phyloP scores from a whole-genome alignment of 2,329 filamentous ascomycete genomes.

The Talaromyces marneffei region DNA sequence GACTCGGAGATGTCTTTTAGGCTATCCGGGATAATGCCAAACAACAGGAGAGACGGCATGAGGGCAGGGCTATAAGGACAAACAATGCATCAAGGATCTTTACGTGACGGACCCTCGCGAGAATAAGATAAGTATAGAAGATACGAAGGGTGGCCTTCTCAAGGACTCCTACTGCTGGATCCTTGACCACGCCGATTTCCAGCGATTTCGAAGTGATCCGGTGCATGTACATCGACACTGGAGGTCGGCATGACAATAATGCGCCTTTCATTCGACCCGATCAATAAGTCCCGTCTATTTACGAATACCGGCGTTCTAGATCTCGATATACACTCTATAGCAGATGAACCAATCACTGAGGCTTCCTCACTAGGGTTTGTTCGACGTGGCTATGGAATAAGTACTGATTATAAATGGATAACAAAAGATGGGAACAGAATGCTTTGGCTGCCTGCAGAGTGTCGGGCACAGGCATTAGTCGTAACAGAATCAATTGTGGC shows the following conservation, averaged over 20 bases:
- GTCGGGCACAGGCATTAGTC: background rate
- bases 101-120: conserved; percentile 2
- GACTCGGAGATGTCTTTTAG: background rate
- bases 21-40: background rate
- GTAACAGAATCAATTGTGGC: background rate
- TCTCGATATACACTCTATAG: background rate
- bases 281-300: background rate
- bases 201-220: background rate
- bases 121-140: background rate
- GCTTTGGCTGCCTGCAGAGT: background rate
- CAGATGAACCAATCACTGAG: background rate
- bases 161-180: background rate
- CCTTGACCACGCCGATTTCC: background rate
- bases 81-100: background rate
- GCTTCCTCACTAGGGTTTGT: background rate
- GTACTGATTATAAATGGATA: background rate
- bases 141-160: background rate
- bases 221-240: background rate
- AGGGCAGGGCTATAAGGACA: background rate
- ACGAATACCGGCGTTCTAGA: background rate
- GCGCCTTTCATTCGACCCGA: background rate
- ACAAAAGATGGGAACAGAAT: background rate
- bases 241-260: background rate
- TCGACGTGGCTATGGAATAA: background rate
- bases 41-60: background rate